A percentile compares a stretch with the other conserved stretches of the same genome.
Conservation (phyloP, 495 filamentous ascomycete species). For the Neurospora africana region DNA sequence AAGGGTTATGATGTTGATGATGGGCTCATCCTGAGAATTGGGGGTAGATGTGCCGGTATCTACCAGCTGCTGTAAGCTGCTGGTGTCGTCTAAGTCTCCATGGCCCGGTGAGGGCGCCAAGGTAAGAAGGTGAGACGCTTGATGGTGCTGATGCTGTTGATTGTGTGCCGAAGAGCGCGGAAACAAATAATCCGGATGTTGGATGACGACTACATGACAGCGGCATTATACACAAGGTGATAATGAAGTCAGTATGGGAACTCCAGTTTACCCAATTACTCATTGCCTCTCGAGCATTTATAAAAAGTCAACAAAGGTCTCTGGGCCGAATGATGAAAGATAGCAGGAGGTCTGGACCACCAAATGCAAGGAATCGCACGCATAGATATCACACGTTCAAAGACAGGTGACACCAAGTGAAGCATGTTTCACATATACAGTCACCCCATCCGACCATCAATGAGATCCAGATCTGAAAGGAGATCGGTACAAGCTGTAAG, state of each 20-base stretch:
- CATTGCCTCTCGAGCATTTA: not conserved
- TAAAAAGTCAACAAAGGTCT: not conserved
- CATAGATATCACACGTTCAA: not conserved
- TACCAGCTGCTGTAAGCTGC: not conserved
- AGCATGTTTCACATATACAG: not conserved
- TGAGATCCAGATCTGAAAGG: not conserved
- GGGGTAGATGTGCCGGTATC: not conserved
- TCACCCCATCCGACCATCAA: not conserved
- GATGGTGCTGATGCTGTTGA: not conserved
- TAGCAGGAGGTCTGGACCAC: not conserved
- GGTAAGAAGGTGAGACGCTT: not conserved
- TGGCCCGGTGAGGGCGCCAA: not conserved
- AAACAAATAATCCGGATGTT: not conserved
- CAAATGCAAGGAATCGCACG: not conserved
- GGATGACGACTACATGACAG: not conserved
- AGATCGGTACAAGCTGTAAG: not conserved
- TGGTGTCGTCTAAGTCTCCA: not conserved
- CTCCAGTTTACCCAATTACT: fast-evolving
- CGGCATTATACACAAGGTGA: not conserved
- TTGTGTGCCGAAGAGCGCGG: not conserved
- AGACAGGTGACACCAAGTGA: not conserved
- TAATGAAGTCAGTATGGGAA: not conserved
- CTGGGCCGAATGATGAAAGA: not conserved
- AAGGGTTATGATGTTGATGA: not conserved
- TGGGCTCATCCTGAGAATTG: not conserved